Conservation (phyloP, 169 alveolate genomes). For the Plasmodium gonderi region DNA sequence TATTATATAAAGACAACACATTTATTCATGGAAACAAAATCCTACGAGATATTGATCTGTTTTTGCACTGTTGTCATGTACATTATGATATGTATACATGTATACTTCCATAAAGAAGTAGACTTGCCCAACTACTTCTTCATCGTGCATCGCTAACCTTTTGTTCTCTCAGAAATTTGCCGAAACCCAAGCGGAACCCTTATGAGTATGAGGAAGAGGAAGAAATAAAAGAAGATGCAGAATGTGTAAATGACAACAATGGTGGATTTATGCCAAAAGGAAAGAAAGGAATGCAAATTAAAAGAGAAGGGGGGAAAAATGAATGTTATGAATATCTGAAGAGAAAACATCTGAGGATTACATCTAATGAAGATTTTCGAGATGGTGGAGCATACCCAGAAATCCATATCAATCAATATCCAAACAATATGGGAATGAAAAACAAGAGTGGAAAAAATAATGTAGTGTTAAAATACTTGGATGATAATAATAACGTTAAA, state of each 20-base stretch:
- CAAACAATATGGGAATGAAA: slow-evolving; percentile 82
- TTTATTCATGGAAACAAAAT: no score
- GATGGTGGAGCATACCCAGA: slow-evolving; percentile 90
- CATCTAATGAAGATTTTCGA: slow-evolving; percentile 84
- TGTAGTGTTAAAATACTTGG: slow-evolving; percentile 76
- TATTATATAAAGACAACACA: no score
- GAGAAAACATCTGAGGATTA: slow-evolving; percentile 79
- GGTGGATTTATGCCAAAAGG: background rate
- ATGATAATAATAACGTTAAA: slow-evolving; percentile 80
- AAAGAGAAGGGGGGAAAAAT: slow-evolving; percentile 4
- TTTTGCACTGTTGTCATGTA: no score
- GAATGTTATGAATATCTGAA: slow-evolving; percentile 71
- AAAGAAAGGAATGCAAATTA: background rate
- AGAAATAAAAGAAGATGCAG: background rate
- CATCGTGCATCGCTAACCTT: background rate
- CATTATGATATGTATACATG: no score
- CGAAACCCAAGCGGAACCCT: slow-evolving; percentile 28
- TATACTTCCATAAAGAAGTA: no score
- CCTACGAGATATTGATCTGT: no score
- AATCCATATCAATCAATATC: slow-evolving; percentile 85
- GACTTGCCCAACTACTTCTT: no score
- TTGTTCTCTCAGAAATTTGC: slow-evolving; percentile 24
- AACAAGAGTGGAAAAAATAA: background rate
- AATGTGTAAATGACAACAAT: background rate
- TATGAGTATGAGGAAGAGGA: background rate